A percentile compares a stretch with the other conserved stretches of the same genome.
These are phyloP conservation scores for Neofusicoccum cordaticola DNA, from an alignment of 2,329 filamentous ascomycete genomes.

Conservation along the genomic window DNA sequence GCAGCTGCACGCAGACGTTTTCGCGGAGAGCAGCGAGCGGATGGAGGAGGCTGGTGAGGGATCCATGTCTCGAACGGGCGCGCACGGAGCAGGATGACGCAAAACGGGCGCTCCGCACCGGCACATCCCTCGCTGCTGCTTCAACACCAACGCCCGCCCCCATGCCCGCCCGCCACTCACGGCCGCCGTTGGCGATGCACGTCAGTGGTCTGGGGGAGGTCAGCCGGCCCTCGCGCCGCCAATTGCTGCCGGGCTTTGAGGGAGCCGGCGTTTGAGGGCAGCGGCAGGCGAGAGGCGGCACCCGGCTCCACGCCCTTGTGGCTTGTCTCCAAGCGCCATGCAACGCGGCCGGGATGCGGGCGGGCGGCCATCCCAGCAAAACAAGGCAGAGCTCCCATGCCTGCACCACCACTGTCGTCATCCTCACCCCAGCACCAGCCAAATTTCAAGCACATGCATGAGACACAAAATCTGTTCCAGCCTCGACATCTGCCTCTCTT, in stretches of 20 bases:
- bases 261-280: not conserved
- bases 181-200: not conserved
- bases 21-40: not conserved
- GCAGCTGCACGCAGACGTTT: not conserved
- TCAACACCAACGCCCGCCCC: not conserved
- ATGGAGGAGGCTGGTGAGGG: not conserved
- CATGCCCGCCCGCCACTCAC: not conserved
- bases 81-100: conserved; percentile 1
- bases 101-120: not conserved
- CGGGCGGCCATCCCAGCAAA: conserved; percentile 8
- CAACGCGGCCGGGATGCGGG: not conserved
- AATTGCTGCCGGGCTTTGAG: not conserved
- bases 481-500: not conserved
- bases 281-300: not conserved
- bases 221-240: not conserved
- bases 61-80: not conserved
- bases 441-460: not conserved
- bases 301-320: not conserved
- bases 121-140: not conserved
- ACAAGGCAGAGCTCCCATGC: conserved; percentile 14
- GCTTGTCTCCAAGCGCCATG: not conserved
- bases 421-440: not conserved
- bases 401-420: conserved; percentile 9
- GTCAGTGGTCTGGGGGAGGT: not conserved
- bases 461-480: not conserved